phyloP scores from a whole-genome alignment of 202 grass and related monocot genomes.

The Panicum hallii region DNA sequence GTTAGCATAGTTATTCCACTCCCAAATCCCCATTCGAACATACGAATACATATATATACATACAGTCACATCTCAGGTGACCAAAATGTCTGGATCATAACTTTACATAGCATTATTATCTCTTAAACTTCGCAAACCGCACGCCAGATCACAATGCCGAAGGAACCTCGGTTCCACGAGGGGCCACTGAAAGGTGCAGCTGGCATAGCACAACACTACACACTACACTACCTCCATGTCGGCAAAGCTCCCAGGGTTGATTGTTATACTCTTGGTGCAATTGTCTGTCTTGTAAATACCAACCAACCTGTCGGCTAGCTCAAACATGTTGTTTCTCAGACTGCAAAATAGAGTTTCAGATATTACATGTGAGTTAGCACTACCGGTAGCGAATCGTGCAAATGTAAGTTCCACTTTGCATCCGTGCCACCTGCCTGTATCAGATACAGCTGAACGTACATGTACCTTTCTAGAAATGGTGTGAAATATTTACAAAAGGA shows the following conservation, averaged over 20 bases:
- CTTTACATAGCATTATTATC: conserved; percentile 2
- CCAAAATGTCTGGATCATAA: background rate
- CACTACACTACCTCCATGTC: conserved; percentile 29
- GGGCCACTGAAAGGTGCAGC: conserved; percentile 28
- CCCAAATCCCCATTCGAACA: background rate
- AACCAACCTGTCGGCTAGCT: conserved; percentile 88
- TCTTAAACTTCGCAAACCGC: background rate
- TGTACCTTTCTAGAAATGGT: background rate
- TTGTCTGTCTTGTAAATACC: conserved; percentile 99
- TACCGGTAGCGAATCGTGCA: background rate
- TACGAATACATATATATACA: background rate
- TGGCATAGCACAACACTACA: background rate
- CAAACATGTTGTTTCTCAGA: conserved; percentile 98
- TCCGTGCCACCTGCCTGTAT: background rate
- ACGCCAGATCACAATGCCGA: background rate
- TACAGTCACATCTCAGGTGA: background rate
- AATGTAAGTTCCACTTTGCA: conserved; percentile 1
- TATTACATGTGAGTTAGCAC: background rate
- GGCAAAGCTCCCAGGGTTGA: conserved; percentile 82
- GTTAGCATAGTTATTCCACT: background rate
- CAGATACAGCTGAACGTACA: background rate
- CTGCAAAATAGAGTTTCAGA: conserved; percentile 52
- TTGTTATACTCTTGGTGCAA: conserved; percentile 94
- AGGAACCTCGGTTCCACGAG: conserved; percentile 62
- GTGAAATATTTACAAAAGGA: background rate